Percentiles rank a stretch among this genome's conserved stretches.
Conservation (phyloP, 106 monocot genomes). For the Iris macrosiphon region DNA sequence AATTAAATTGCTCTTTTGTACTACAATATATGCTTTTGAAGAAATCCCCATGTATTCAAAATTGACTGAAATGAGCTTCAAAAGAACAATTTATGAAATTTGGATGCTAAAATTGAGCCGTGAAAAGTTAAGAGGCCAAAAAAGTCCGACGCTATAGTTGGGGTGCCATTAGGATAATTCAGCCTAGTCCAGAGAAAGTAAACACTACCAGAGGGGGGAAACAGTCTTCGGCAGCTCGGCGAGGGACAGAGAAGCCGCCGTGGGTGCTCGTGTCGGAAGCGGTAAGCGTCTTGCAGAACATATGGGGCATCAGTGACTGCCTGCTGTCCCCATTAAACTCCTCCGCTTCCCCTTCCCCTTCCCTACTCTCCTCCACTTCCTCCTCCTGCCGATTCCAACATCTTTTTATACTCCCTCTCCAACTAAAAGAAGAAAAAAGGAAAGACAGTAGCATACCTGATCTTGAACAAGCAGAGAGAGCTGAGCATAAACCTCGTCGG, state of each 20-base stretch:
- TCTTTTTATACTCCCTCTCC: neutral
- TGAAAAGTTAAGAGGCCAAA: too few species aligned
- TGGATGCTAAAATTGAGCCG: too few species aligned
- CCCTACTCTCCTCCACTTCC: slow-evolving; percentile 18
- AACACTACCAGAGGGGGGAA: slow-evolving; percentile 83
- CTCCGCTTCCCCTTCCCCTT: slow-evolving; percentile 24
- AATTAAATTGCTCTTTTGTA: too few species aligned
- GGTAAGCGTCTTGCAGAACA: slow-evolving; percentile 99
- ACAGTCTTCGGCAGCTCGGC: slow-evolving; percentile 95
- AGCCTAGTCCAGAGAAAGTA: too few species aligned
- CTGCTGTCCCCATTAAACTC: slow-evolving; percentile 15
- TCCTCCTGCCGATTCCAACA: slow-evolving; percentile 30
- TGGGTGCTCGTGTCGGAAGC: slow-evolving; percentile 98
- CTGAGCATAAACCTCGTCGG: slow-evolving; percentile 79
- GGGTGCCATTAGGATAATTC: too few species aligned
- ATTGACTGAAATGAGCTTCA: too few species aligned
- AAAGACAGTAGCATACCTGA: too few species aligned
- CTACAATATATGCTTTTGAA: too few species aligned
- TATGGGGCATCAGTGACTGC: slow-evolving; percentile 43
- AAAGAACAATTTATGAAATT: too few species aligned
- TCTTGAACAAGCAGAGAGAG: slow-evolving; percentile 53
- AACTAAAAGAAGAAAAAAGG: neutral
- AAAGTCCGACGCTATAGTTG: too few species aligned
- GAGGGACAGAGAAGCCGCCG: slow-evolving; percentile 96
- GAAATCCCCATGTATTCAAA: too few species aligned